Base-by-base conservation (phyloP, 2,329 filamentous ascomycete genomes). In the Neonectria magnoliae region DNA sequence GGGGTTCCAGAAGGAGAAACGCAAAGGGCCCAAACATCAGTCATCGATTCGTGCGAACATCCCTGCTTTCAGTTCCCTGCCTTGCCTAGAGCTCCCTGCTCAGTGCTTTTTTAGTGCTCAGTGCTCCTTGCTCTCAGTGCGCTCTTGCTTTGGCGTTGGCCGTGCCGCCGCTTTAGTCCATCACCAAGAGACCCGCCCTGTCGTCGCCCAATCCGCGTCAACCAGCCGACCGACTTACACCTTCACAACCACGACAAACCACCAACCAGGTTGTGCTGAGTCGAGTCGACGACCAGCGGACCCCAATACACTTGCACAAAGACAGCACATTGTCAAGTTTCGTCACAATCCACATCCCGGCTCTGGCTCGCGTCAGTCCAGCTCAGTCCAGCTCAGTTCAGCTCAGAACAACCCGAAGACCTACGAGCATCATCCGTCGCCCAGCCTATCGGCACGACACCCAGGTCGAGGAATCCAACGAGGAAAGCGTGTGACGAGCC, bases 1-100 rank as follows among this genome's bases (percentile, higher is more conserved):
- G 69, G 69, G 63, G 65, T 70, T 68, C 66, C 64, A 72, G 69
- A 73, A 72, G 67, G 66, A 66, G 71, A 72, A 73, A 72, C 71
- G 68, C 60, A 73, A 62, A 60, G 62, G 53, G 41, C 53, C 62
- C 38, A 57, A 59, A 55, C 57, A 63, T 64, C 60, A 55, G 62
- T 57, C 48, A 57, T 38, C 36, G 14, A 38, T 54, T 42, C 59
- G 36, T 38, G 36, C 16, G 16, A 38, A 33, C n/a, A 57, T 59
- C 66, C 68, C 41, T 66, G 64, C 48, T 16, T 27, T 42, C 57
- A 20, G 29, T 65, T 69, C 60, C 64, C 71, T 72, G 69, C 62
- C 48, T 31, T 72, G 69, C 62, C 48, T 31, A 60, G 62, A 50
- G 62, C 65, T 68, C 63, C 67, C 57, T 59, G 52, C 31, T 56